Evolutionary conservation across 495 filamentous ascomycete genomes (phyloP).

Genomic region (Aspergillus affinis): DNA sequence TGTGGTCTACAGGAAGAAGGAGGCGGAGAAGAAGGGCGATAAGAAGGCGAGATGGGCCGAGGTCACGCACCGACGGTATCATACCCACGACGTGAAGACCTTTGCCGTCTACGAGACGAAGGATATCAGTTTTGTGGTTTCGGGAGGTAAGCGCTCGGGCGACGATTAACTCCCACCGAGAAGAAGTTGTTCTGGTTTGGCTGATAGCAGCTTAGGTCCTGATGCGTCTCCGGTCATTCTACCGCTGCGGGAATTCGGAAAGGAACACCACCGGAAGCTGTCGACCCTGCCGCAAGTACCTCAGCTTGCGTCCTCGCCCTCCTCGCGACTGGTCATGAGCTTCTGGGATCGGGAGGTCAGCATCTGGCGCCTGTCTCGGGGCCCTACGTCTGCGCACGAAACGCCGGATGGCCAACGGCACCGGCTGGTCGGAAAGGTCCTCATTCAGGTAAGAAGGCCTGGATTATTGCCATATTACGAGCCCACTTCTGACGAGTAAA

Average conservation of each 20-base stretch:
- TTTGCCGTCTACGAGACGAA: constrained; percentile 88
- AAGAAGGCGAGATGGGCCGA: constrained; percentile 74
- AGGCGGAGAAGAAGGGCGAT: constrained; percentile 54
- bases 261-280: constrained; percentile 76
- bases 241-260: constrained; percentile 76
- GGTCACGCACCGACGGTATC: constrained; percentile 76
- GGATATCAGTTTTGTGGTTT: constrained; percentile 80
- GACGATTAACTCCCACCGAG: too few species aligned
- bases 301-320: constrained; percentile 66
- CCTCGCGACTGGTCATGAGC: constrained; percentile 72
- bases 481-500: not conserved
- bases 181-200: constrained; percentile 18
- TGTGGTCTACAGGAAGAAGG: constrained; percentile 65
- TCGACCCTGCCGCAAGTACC: constrained; percentile 77
- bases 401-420: constrained; percentile 46
- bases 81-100: constrained; percentile 91
- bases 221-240: constrained; percentile 80
- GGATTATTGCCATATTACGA: not conserved
- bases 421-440: constrained; percentile 66
- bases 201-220: constrained; percentile 59
- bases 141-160: constrained; percentile 67
- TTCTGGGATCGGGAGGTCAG: constrained; percentile 92
- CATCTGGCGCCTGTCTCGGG: constrained; percentile 69
- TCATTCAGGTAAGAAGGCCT: constrained; percentile 50
- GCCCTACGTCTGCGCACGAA: constrained; percentile 42